A percentile compares a stretch with the other conserved stretches of the same genome.
phyloP scores from a whole-genome alignment of 441 rosid genomes.

The Gossypium trilobum region DNA sequence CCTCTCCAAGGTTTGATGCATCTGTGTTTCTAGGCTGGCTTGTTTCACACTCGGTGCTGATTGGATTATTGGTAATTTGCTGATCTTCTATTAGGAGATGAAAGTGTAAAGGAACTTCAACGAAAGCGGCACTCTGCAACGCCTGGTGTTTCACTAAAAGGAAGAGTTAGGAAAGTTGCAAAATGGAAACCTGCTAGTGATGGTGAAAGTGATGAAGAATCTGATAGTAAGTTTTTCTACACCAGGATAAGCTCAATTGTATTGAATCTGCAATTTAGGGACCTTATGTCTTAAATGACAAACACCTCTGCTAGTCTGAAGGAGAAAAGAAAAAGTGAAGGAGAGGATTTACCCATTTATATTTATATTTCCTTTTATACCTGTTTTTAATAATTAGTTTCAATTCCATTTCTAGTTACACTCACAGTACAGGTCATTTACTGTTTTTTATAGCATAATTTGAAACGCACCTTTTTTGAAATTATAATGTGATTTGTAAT shows the following conservation, averaged over 20 bases:
- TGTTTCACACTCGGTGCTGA: conserved; percentile 11
- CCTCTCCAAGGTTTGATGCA: conserved; percentile 58
- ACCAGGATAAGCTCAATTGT: conserved; percentile 7
- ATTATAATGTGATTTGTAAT: neutral
- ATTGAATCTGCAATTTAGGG: conserved; percentile 10
- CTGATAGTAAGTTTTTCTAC: conserved; percentile 56
- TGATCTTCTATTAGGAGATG: conserved; percentile 55
- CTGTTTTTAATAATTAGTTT: neutral
- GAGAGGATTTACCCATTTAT: neutral
- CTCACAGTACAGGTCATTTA: neutral
- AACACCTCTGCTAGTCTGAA: neutral
- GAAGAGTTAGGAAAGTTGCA: conserved; percentile 93
- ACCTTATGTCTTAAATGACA: neutral
- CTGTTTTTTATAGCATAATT: neutral
- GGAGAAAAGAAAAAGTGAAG: conserved; percentile 4
- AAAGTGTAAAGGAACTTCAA: conserved; percentile 76
- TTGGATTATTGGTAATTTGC: neutral
- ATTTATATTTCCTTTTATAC: neutral
- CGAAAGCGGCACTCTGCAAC: conserved; percentile 90
- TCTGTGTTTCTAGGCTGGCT: conserved; percentile 15
- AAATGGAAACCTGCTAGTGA: conserved; percentile 84
- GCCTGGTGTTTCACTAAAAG: conserved; percentile 82
- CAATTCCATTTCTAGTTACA: neutral
- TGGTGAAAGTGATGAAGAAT: conserved; percentile 75
- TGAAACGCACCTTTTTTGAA: neutral